Evolutionary conservation across 2,329 filamentous ascomycete species (phyloP).

Genomic region (Cercospora beticola): DNA sequence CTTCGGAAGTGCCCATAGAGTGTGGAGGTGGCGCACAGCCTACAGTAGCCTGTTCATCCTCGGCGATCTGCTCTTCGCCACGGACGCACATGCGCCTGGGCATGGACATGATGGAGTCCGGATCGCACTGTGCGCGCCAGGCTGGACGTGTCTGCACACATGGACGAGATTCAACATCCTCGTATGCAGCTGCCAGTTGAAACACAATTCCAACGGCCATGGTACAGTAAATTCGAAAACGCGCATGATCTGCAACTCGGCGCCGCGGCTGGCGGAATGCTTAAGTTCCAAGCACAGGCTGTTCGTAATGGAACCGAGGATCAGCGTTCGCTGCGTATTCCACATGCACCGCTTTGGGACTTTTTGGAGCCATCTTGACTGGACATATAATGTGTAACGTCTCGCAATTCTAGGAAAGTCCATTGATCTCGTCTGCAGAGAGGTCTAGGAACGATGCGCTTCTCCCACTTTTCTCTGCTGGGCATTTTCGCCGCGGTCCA

Average conservation of each 20-base stretch:
- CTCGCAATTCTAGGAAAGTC: not conserved
- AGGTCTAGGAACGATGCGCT: not conserved
- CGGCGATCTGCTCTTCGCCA: not conserved
- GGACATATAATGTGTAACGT: not conserved
- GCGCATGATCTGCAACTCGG: not conserved
- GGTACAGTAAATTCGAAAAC: not conserved
- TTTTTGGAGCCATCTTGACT: not conserved
- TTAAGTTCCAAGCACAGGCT: not conserved
- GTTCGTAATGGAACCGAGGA: not conserved
- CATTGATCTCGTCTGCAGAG: not conserved
- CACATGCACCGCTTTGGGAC: not conserved
- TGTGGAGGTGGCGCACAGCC: not conserved
- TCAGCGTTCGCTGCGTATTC: not conserved
- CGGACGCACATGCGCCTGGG: not conserved
- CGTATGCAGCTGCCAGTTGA: not conserved
- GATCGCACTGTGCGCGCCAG: not conserved
- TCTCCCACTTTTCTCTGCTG: conserved; percentile 1
- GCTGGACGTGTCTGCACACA: not conserved
- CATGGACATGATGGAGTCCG: not conserved
- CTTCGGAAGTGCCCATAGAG: not conserved
- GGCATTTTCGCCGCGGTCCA: not conserved
- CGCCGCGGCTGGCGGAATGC: not conserved
- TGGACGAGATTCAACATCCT: not conserved
- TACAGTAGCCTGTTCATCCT: not conserved
- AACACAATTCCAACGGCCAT: not conserved